These are phyloP conservation scores for Amoebophrya sp. DNA, from an alignment of 169 alveolate species.

Conservation along the genomic window DNA sequence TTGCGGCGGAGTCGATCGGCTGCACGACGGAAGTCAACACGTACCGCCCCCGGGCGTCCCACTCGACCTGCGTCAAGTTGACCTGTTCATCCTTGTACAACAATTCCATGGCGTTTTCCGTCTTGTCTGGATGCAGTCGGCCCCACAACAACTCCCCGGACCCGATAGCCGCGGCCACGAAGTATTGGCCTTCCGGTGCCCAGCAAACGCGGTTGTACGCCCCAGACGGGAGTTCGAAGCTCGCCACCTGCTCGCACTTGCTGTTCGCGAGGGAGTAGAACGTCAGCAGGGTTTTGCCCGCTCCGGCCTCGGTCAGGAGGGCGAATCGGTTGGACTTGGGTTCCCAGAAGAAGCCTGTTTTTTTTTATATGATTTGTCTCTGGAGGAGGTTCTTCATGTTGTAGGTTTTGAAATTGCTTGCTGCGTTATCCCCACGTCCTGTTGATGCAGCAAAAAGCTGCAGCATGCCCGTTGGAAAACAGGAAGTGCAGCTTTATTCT, in stretches of 20 bases:
- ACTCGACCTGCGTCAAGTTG: constrained; percentile 57
- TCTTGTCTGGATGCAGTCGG: neutral
- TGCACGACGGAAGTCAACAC: constrained; percentile 57
- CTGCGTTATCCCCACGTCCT: no score
- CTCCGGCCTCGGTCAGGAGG: neutral
- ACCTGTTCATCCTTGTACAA: constrained; percentile 51
- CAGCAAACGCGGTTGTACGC: neutral
- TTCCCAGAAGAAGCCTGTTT: neutral
- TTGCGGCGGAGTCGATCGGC: neutral
- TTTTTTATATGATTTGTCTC: no score
- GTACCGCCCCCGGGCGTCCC: constrained; percentile 76
- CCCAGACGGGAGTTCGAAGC: neutral
- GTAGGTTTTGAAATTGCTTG: no score
- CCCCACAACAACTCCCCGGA: neutral
- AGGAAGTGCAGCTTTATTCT: no score
- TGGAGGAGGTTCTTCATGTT: no score
- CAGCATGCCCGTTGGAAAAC: no score
- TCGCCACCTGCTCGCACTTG: neutral
- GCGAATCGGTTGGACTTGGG: neutral
- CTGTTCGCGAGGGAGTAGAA: neutral
- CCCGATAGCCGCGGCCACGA: neutral
- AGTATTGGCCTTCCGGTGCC: neutral
- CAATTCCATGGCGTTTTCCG: constrained; percentile 56
- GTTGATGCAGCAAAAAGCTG: no score
- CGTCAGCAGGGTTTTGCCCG: neutral